Base-by-base conservation (phyloP, 1,139 yeast species). In the Saccharomycopsis phalli region DNA sequence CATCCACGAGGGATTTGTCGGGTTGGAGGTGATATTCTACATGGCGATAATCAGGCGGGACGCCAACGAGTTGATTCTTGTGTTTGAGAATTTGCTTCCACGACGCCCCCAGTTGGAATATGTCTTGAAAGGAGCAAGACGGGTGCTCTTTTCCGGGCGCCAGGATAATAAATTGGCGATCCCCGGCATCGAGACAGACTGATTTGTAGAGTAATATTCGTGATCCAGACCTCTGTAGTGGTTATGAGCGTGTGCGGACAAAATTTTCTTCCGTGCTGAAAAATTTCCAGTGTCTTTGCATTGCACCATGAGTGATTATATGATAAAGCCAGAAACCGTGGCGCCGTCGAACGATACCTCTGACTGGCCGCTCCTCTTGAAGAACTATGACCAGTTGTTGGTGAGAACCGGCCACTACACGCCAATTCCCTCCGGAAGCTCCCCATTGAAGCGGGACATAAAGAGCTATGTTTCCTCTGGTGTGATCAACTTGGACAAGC, bases 361-460 rank as follows among this genome's bases (percentile, higher is more conserved):
- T 48, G 83, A 81, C 52, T 91, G 97, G 98, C 98, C 98, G 36
- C 72, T 91, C 57, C 71, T 91, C 57, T 71, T 91, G 62, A 91
- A 91, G 65, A 81, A 91, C 70, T 91, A 80, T 63, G 97, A 91
- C 70, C 83, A 88, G 67, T 70, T 91, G 49, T 70, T 88, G 51
- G 96, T 91, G 43, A 82, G 98, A 69, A 81, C 94, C 49, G 94
- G 95, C 40, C 96, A 87, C 62, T 88, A 87, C 64, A 88, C 97
- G 39, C 96, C 97, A 51, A 87, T 88, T 52, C 96, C 96, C 55
- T 73, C 91, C 38, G 98, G 98, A 49, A 76, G 93, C 59, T 77
- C 95, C 46, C 98, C 98, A 47, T 72, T 84, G 59, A 87, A 87
- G 66, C 81, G 98, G 69, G 96, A 88, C 63, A 67, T 91, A 55